A percentile compares a stretch with the other conserved stretches of the same genome.
Evolutionary conservation across 2,329 filamentous ascomycete genomes (phyloP).

Genomic region (Pseudogymnoascus sp.): DNA sequence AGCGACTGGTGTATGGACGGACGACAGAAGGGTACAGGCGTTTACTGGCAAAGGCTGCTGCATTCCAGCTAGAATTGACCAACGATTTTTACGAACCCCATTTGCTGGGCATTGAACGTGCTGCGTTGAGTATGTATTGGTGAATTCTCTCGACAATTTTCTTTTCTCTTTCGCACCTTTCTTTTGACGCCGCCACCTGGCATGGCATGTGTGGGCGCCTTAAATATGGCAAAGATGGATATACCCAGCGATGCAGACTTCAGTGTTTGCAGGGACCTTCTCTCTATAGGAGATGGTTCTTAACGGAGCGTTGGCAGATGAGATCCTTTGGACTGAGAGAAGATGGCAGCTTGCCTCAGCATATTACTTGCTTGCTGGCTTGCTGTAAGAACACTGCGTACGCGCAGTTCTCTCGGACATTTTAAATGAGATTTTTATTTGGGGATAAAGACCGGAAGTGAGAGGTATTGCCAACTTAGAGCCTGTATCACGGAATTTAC

Average conservation of each 20-base stretch:
- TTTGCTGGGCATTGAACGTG: conserved; percentile 22
- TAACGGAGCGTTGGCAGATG: conserved; percentile 69
- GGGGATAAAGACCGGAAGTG: background rate
- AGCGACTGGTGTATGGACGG: background rate
- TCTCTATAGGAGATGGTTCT: conserved; percentile 60
- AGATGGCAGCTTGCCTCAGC: conserved; percentile 5
- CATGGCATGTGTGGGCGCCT: background rate
- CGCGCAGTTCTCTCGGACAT: background rate
- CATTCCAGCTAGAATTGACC: conserved; percentile 4
- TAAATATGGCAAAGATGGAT: conserved; percentile 7
- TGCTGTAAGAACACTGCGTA: background rate
- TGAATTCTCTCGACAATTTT: conserved; percentile 11
- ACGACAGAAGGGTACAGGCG: background rate
- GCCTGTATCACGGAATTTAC: background rate
- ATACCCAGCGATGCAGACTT: conserved; percentile 64
- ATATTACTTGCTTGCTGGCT: conserved; percentile 4
- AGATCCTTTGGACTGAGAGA: conserved; percentile 6
- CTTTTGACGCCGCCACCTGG: conserved; percentile 10
- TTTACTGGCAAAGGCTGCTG: conserved; percentile 1
- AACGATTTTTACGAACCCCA: conserved; percentile 4
- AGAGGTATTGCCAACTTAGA: background rate
- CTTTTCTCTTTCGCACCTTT: conserved; percentile 9
- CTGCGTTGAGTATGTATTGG: conserved; percentile 7
- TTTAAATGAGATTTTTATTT: background rate
- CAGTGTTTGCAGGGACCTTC: conserved; percentile 64